Base-by-base conservation (phyloP, 1,139 yeast species). In the Lodderomyces orthopsilosis region DNA sequence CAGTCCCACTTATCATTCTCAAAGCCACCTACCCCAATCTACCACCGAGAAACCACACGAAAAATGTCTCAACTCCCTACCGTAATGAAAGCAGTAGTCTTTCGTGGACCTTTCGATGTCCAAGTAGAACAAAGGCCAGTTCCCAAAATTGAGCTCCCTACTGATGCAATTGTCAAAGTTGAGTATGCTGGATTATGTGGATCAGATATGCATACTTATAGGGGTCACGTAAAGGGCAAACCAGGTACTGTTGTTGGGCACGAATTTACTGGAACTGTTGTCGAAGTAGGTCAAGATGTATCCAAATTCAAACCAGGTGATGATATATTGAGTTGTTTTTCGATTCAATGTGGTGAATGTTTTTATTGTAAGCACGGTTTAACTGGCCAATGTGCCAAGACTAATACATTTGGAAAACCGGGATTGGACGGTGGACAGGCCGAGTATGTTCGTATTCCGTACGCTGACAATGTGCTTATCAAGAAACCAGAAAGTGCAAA, bases 401-500 rank as follows among this genome's bases (percentile, higher is more conserved):
- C 81, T 38, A 74, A 71, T 49, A 76, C 81, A 2, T 79, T 79
- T 58, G 85, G 85, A 2, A 74, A 79, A 43, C 58, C 66, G 1
- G 76, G 75, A 0, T 65, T 79, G 38, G 77, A 77, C 45, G 85
- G 85, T 0, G 83, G 78, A 1, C 85, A 79, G 54, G 83, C 84
- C 0, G 82, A 79, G 52, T 79, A 70, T 50, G 81, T 80, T 12
- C 58, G 79, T 13, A 72, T 81, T 13, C 87, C 87, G 1, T 67
- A 62, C 47, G 86, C 86, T 4, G 75, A 70, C 37, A 62, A 73
- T 14, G 77, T 82, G 0, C 60, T 81, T 51, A 65, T 70, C 41
- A 68, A 65, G 34, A 65, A 66, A 46, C 81, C 81, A 4, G 48
- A 56, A 10, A 30, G 24, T 6, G 12, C 30, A 6, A 45, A 45